Percentiles rank a stretch among this genome's conserved stretches.
Conservation (phyloP, 768 basidiomycete genomes). For the Trametes sanguinea region DNA sequence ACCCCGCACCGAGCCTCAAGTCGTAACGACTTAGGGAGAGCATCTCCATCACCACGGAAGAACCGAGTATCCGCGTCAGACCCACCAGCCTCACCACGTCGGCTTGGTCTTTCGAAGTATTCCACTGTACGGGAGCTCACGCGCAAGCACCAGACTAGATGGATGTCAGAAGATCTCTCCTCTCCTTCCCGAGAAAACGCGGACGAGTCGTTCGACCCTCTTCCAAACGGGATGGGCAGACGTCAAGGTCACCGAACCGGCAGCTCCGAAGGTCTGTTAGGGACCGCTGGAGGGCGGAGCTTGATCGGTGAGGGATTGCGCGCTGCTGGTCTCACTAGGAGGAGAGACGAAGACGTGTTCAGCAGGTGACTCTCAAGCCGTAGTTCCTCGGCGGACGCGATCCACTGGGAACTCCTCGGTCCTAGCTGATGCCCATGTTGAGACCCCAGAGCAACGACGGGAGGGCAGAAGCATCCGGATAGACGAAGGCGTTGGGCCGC, state of each 20-base stretch:
- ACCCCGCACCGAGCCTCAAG: conserved; percentile 29
- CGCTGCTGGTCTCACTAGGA: conserved; percentile 64
- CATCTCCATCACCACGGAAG: conserved; percentile 28
- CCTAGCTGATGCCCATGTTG: conserved; percentile 13
- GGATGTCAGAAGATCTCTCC: conserved; percentile 53
- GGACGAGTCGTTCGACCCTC: conserved; percentile 29
- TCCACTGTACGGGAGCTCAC: conserved; percentile 53
- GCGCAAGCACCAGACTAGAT: conserved; percentile 52
- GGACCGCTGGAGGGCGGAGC: conserved; percentile 48
- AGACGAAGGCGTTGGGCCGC: conserved; percentile 20
- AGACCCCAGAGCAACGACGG: conserved; percentile 13
- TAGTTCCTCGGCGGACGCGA: conserved; percentile 24
- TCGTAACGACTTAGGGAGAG: conserved; percentile 16
- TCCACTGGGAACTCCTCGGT: conserved; percentile 28
- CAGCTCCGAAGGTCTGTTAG: conserved; percentile 65
- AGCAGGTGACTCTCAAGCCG: conserved; percentile 8
- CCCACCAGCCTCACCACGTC: conserved; percentile 30
- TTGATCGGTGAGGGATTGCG: conserved; percentile 68
- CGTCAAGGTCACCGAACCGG: conserved; percentile 62
- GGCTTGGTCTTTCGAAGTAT: conserved; percentile 37
- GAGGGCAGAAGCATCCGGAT: conserved; percentile 15
- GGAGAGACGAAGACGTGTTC: conserved; percentile 42
- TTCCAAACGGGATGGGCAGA: conserved; percentile 38
- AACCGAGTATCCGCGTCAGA: conserved; percentile 13
- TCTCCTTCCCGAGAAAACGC: conserved; percentile 25